These are phyloP conservation scores for Cucurbita maxima DNA, from an alignment of 306 rosid genomes.

Conservation along the genomic window DNA sequence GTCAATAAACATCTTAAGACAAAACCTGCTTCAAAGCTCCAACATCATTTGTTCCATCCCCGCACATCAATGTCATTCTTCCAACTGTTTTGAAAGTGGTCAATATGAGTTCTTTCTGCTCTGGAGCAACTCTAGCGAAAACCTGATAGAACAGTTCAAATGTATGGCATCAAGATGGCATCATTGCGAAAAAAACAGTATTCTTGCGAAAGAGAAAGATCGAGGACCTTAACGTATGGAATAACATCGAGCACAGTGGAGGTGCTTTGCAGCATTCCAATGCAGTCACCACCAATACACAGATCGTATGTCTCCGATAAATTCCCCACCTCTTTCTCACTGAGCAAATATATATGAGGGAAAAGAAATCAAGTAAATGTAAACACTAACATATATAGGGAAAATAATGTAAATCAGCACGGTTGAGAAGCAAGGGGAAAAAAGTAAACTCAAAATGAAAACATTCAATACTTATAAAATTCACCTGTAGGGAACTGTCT, in stretches of 20 bases:
- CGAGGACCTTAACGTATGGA: conserved; percentile 69
- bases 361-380: not conserved
- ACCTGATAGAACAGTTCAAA: conserved; percentile 37
- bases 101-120: conserved; percentile 94
- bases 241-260: conserved; percentile 59
- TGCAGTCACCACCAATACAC: conserved; percentile 92
- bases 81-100: conserved; percentile 93
- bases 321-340: conserved; percentile 65
- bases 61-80: conserved; percentile 90
- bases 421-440: not conserved
- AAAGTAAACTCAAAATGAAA: not conserved
- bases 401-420: not conserved
- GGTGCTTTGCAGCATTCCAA: conserved; percentile 79
- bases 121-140: conserved; percentile 98
- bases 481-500: conserved; percentile 56
- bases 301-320: conserved; percentile 84
- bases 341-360: conserved; percentile 12
- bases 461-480: not conserved
- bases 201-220: conserved; percentile 1
- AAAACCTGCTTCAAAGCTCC: conserved; percentile 95
- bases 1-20: not conserved
- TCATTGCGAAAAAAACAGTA: not conserved
- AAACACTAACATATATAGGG: not conserved
- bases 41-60: conserved; percentile 97
- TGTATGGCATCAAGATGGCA: conserved; percentile 12